Conservation (phyloP, 768 basidiomycete genomes). For the Exidia glandulosa region DNA sequence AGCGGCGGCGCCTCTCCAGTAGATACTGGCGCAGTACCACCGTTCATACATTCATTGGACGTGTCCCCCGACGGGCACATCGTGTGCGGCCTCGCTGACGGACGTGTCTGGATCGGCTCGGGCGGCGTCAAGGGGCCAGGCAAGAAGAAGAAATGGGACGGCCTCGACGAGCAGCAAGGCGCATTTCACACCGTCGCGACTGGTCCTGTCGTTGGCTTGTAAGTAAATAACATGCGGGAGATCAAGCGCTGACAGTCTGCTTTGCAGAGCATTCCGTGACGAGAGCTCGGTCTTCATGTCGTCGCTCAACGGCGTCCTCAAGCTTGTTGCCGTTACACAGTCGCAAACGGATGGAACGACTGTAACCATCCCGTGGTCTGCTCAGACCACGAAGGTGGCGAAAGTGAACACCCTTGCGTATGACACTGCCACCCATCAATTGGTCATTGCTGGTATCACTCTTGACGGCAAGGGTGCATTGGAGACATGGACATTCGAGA, state of each 20-base stretch:
- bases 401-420: slow-evolving; percentile 59
- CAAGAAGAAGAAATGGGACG: slow-evolving; percentile 65
- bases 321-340: slow-evolving; percentile 14
- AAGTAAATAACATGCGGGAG: slow-evolving; percentile 14
- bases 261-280: slow-evolving; percentile 38
- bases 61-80: slow-evolving; percentile 48
- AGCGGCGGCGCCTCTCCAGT: slow-evolving; percentile 23
- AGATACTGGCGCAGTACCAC: slow-evolving; percentile 34
- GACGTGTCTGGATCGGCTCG: slow-evolving; percentile 55
- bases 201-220: slow-evolving; percentile 69
- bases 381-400: slow-evolving; percentile 29
- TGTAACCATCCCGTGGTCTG: slow-evolving; percentile 33
- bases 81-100: slow-evolving; percentile 68
- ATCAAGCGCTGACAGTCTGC: slow-evolving; percentile 2
- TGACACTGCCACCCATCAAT: slow-evolving; percentile 26
- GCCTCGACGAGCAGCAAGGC: slow-evolving; percentile 39
- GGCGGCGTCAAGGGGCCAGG: slow-evolving; percentile 46
- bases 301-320: slow-evolving; percentile 50
- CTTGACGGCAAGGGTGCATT: slow-evolving; percentile 47
- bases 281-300: slow-evolving; percentile 38
- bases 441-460: slow-evolving; percentile 54
- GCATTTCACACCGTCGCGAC: slow-evolving; percentile 44
- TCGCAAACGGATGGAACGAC: slow-evolving; percentile 27
- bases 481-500: slow-evolving; percentile 28
- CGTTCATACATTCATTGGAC: slow-evolving; percentile 57